These are phyloP conservation scores for Cubamyces sp. DNA, from an alignment of 768 basidiomycete genomes.

Conservation along the genomic window DNA sequence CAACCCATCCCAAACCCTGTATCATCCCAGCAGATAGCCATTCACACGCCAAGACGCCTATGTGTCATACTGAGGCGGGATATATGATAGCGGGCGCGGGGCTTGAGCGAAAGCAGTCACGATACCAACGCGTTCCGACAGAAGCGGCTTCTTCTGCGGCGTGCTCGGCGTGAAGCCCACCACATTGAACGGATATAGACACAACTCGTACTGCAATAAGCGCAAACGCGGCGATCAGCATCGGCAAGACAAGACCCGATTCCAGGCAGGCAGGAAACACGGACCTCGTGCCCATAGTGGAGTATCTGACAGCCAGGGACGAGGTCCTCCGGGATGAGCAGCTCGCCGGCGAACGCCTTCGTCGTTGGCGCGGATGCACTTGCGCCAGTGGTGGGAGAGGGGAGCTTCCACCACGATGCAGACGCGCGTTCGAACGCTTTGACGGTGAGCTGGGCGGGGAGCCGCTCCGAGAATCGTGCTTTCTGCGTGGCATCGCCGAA, in stretches of 20 bases:
- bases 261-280: too few relatives aligned
- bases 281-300: conserved; percentile 26
- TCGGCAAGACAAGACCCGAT: not conserved
- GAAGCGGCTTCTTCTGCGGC: conserved; percentile 7
- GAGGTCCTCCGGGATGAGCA: conserved; percentile 22
- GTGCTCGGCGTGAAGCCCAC: conserved; percentile 23
- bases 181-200: conserved; percentile 20
- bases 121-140: conserved; percentile 23
- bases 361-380: not conserved
- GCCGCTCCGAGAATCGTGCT: conserved; percentile 9
- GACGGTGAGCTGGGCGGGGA: not conserved
- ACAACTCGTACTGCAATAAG: conserved; percentile 24
- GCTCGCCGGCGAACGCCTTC: conserved; percentile 25
- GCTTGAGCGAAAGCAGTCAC: conserved; percentile 27
- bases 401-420: conserved; percentile 24
- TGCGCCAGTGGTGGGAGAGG: too few relatives aligned
- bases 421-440: conserved; percentile 14
- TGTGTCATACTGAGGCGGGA: conserved; percentile 15
- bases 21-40: not conserved
- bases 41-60: not conserved
- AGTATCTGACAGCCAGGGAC: conserved; percentile 27
- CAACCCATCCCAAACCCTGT: too few relatives aligned
- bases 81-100: conserved; percentile 14
- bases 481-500: conserved; percentile 13
- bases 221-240: not conserved